Base-by-base conservation (phyloP, 1,139 yeast species). In the Pichia sp. region DNA sequence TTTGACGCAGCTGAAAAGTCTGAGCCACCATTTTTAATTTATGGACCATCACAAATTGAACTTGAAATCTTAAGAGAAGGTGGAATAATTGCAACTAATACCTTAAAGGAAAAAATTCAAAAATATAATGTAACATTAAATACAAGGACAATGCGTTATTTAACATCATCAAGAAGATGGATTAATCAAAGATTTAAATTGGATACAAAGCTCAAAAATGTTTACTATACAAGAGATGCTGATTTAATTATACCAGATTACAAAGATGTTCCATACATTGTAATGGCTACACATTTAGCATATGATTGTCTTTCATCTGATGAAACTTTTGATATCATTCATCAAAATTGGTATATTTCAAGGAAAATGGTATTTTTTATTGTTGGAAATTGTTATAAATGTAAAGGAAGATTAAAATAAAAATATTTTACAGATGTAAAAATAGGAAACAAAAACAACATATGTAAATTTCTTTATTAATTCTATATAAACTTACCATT, bases 31-130 rank as follows among this genome's bases (percentile, higher is more conserved):
- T 55, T 56, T 39, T 50, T 56, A n/a, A 56, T 56, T 49, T 56
- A 56, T 39, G 60, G 60, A 2, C 60, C 60, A 7, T 55, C 60
- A 3, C 59, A 56, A 38, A 52, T 54, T 18, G 60, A 56, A 31
- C 51, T 43, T 39, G 60, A 56, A 43, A 55, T 56, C 21, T 42
- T 56, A 38, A 47, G 45, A 29, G 44, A 46, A 1, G 52, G 45
- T 22, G 56, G 49, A 18, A 54, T 55, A 5, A 56, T 56, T 19
- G 57, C 59, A 14, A 55, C 59, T 7, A 52, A 52, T 37, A 47
- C 53, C 8, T 38, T 56, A 38, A 37, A 53, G 16, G 41, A 45
- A 25, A 55, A 56, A 33, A 45, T 56, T 2, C 43, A 52, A n/a
- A 45, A 36, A 24, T 47, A 54, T 47, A 36, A 45, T 21, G 53